Base-by-base conservation (phyloP, 2,329 filamentous ascomycete species). In the Cadophora sp. region DNA sequence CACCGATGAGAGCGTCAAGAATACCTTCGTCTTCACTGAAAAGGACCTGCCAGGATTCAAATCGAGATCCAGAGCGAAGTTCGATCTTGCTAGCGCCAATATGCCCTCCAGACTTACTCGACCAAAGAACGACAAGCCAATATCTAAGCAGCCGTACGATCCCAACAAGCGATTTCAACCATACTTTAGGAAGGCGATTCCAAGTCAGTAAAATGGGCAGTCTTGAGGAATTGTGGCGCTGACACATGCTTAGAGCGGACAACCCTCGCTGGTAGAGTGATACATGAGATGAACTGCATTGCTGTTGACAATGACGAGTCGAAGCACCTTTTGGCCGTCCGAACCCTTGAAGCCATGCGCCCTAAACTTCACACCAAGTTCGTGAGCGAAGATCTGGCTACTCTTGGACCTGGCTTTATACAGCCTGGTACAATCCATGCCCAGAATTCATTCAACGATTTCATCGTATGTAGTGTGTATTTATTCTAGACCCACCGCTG, bases 1-100 rank as follows among this genome's bases (percentile, higher is more conserved):
- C 58, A 89, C 87, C 27, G 86, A 88, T 50, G 78, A 83, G 51
- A 81, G 87, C n/a, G 88, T 95, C 40, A 88, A 88, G 76, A 97
- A 97, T 80, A 96, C 94, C 24, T 97, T 92, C 78, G 84, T 98
- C 66, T 99, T 99, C 77, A 94, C 92, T 50, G 96, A 99, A 80
- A 94, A 97, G 79, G 93, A 98, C 76, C 86, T 97, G 26, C 92
- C 94, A 0, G 92, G 92, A 46, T 94, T 89, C 81, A 87, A 87
- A 73, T 82, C 83, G 22, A 86, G 85, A 78, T 86, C 86, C 76
- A 86, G 84, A 74, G 80, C 81, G 59, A 83, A 85, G 62, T 83
- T 84, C n/a, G 85, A 87, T 64, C 85, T 86, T 9, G 81, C 86
- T 3, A 86, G 84, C 55, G 85, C 83, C 22, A 86, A 88, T 63